Percentiles rank a stretch among this genome's conserved stretches.
These are phyloP conservation scores for Candida anglica DNA, from an alignment of 805 yeast species.

Conservation along the genomic window DNA sequence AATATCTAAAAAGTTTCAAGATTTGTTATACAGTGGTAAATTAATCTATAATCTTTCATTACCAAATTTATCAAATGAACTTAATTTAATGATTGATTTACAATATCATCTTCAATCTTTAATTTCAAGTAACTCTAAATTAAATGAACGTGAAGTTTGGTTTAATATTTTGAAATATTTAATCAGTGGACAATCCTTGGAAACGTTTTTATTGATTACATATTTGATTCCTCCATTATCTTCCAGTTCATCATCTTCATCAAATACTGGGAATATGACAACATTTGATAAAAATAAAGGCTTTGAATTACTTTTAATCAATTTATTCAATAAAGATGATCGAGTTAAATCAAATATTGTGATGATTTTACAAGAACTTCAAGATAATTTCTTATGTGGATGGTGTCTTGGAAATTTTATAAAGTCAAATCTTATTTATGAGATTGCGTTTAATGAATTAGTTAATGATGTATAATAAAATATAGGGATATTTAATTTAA, in stretches of 20 bases:
- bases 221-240: slow-evolving; percentile 40
- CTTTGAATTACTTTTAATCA: slow-evolving; percentile 36
- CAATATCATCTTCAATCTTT: slow-evolving; percentile 39
- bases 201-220: slow-evolving; percentile 34
- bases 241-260: slow-evolving; percentile 31
- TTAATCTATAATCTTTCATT: slow-evolving; percentile 29
- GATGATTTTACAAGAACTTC: slow-evolving; percentile 41
- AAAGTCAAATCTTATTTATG: slow-evolving; percentile 34
- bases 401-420: slow-evolving; percentile 39
- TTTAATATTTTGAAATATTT: slow-evolving; percentile 38
- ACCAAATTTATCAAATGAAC: slow-evolving; percentile 36
- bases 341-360: slow-evolving; percentile 36
- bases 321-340: slow-evolving; percentile 38
- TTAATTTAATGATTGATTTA: slow-evolving; percentile 38
- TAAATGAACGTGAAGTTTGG: slow-evolving; percentile 36
- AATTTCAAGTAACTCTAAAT: slow-evolving; percentile 14
- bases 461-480: too few relatives aligned
- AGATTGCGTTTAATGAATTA: slow-evolving; percentile 36
- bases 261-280: slow-evolving; percentile 37
- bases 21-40: slow-evolving; percentile 24
- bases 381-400: slow-evolving; percentile 40
- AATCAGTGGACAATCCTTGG: slow-evolving; percentile 38
- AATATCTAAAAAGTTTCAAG: slow-evolving; percentile 31
- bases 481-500: too few relatives aligned
- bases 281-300: slow-evolving; percentile 44